Evolutionary conservation across 306 rosid genomes (phyloP), one percentile per base, ranked within the genome.

Genomic region (Phaseolus lunatus): DNA sequence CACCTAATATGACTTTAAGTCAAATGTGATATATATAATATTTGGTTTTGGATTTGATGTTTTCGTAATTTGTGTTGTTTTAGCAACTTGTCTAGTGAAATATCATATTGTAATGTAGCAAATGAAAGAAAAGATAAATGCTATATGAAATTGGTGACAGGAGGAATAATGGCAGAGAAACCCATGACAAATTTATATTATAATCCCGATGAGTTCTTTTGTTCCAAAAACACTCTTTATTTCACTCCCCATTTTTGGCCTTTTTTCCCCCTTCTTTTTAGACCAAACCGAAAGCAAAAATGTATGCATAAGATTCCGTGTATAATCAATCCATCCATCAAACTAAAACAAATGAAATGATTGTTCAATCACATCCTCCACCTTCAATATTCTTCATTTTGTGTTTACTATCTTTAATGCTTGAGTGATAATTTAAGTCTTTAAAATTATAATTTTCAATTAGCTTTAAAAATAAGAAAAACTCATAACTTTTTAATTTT

Each of bases 221-320:
- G 8, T 15, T 14, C 41, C 23, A 68, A 68, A 68, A 45, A 24
- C 57, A 45, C 45, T 68, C 73, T 45, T 68, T 68, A 45, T 24
- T 35, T 2, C 56, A 20, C 35, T 39, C 72, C 54, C 22, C 24
- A 22, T 68, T 68, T 68, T 47, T 15, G 23, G 73, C 2, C 58
- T 24, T 39, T 62, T 26, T 63, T 35, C 14, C 8, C 26, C 47
- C 15, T 45, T 24, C 43, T 15, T 68, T 68, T 45, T 15, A 8
- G 73, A 15, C 24, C 1, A 68, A 68, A 65, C 73, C 73, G 73
- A 68, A 68, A 68, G 73, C 48, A 16, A 26, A 44, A 43, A 45
- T 67, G 16, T 14, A 24, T 67, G 41, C 73, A 68, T 68, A 68
- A 68, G 73, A 68, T 68, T 68, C 73, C 57, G 15, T 68, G 50